A percentile compares a stretch with the other conserved stretches of the same genome.
These are phyloP conservation scores for Gnomoniopsis smithogilvyi DNA, from an alignment of 2,329 filamentous ascomycete species.

Conservation along the genomic window DNA sequence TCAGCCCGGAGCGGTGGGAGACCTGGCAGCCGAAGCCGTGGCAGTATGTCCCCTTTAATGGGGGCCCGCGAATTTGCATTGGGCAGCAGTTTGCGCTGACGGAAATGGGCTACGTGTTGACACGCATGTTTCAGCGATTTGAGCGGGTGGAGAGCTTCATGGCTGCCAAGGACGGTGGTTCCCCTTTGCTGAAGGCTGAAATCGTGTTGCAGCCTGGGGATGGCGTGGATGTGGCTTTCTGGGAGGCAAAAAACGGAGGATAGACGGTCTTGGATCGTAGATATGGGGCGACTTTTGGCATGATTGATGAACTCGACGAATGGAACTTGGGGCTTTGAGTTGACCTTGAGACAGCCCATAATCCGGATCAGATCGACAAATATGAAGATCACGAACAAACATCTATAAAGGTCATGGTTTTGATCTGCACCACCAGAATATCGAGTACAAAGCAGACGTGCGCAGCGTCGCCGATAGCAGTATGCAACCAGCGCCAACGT, in stretches of 20 bases:
- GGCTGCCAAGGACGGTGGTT: constrained; percentile 50
- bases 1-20: constrained; percentile 66
- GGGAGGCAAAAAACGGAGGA: constrained; percentile 35
- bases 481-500: no score
- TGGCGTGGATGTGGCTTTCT: constrained; percentile 57
- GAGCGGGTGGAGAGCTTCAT: constrained; percentile 59
- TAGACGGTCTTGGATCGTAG: background rate
- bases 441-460: no score
- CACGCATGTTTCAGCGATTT: constrained; percentile 70
- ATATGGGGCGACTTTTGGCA: background rate
- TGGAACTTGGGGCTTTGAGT: background rate
- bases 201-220: constrained; percentile 58
- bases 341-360: background rate
- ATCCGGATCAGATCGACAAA: no score
- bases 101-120: constrained; percentile 71
- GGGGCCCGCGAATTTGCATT: constrained; percentile 70
- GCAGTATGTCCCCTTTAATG: constrained; percentile 75
- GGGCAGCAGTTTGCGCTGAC: constrained; percentile 80
- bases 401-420: no score
- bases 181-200: constrained; percentile 53
- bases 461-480: no score
- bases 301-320: background rate
- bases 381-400: no score
- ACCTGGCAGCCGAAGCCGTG: constrained; percentile 62
- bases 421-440: no score